Percentiles rank a stretch among this genome's conserved stretches.
phyloP scores from a whole-genome alignment of 31 red algal genomes.

The Odonthalia washingtoniensis region DNA sequence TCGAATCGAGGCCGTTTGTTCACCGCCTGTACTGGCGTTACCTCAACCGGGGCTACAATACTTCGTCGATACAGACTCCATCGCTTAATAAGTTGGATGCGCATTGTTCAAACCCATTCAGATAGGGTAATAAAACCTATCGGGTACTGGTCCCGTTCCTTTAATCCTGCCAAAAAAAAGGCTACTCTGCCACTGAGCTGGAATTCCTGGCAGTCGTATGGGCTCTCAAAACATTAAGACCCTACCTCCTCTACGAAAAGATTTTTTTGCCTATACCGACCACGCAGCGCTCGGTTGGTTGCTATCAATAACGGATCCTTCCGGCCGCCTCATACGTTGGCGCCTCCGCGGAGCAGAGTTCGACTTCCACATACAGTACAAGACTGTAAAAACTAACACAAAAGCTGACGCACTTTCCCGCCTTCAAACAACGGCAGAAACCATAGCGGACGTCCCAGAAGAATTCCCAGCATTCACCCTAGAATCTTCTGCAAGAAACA shows the following conservation, averaged over 20 bases:
- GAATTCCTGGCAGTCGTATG: slow-evolving; percentile 28
- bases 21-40: background rate
- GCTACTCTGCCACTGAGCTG: background rate
- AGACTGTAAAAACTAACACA: background rate
- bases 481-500: background rate
- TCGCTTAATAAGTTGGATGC: slow-evolving; percentile 18
- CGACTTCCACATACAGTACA: background rate
- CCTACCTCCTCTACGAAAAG: background rate
- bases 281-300: slow-evolving; percentile 23
- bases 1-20: background rate
- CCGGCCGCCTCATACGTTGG: too few relatives aligned
- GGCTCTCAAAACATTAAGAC: background rate
- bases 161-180: background rate
- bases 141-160: background rate
- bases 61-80: slow-evolving; percentile 7
- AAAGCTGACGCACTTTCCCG: slow-evolving; percentile 3
- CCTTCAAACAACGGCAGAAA: background rate
- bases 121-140: background rate
- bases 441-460: background rate
- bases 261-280: slow-evolving; percentile 1
- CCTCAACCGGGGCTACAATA: background rate
- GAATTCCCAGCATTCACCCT: background rate
- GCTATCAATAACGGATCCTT: slow-evolving; percentile 9
- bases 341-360: slow-evolving; percentile 13
- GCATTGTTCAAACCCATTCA: background rate